Conservation (phyloP, 108 stramenopile genomes). For the Pseudonitzschia multistriata region DNA sequence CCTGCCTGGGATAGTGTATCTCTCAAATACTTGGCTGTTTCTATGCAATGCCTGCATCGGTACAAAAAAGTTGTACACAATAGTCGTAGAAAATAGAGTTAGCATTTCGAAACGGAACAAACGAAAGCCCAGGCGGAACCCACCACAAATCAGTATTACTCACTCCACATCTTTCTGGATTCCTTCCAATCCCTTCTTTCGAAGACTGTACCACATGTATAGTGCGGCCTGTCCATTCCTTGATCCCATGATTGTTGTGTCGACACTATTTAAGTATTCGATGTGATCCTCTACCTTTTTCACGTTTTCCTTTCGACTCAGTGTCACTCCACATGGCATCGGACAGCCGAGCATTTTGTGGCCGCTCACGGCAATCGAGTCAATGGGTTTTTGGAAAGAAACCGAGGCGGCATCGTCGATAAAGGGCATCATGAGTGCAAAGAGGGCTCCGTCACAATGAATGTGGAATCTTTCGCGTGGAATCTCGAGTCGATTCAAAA, state of each 20-base stretch:
- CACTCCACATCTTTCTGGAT: slow-evolving; percentile 82
- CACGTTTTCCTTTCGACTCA: slow-evolving; percentile 84
- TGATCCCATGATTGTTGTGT: slow-evolving; percentile 58
- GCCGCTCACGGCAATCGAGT: slow-evolving; percentile 83
- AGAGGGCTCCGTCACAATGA: slow-evolving; percentile 87
- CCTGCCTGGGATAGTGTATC: slow-evolving; percentile 67
- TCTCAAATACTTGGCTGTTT: slow-evolving; percentile 78
- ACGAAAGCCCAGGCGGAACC: neutral
- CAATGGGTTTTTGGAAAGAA: slow-evolving; percentile 81
- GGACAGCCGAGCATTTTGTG: slow-evolving; percentile 92
- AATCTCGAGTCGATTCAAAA: slow-evolving; percentile 64
- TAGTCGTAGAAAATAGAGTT: neutral
- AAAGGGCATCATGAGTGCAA: slow-evolving; percentile 91
- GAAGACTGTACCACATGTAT: slow-evolving; percentile 87
- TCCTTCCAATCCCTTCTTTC: slow-evolving; percentile 85
- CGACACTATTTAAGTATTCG: slow-evolving; percentile 72
- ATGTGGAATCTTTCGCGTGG: slow-evolving; percentile 83
- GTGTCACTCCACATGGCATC: slow-evolving; percentile 87
- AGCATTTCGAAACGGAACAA: neutral
- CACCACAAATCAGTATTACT: slow-evolving; percentile 23
- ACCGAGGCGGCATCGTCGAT: slow-evolving; percentile 77
- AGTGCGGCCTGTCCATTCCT: slow-evolving; percentile 62
- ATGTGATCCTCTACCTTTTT: slow-evolving; percentile 80
- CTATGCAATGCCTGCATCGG: slow-evolving; percentile 72
- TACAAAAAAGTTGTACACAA: slow-evolving; percentile 2